Conservation (phyloP, 768 basidiomycete genomes). For the Termitomyces sp. region DNA sequence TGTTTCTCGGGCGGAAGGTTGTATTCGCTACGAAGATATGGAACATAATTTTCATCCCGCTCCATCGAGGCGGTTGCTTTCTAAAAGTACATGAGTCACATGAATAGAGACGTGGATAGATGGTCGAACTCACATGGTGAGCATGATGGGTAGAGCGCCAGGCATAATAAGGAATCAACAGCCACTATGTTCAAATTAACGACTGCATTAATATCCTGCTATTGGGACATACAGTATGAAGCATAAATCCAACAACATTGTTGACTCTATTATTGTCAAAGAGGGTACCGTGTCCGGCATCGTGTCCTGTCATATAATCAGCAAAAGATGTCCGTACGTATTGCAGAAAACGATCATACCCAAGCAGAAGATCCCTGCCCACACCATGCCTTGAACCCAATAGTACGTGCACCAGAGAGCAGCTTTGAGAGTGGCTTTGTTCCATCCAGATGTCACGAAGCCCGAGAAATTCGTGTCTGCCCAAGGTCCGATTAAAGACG, state of each 20-base stretch:
- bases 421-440: slow-evolving; percentile 23
- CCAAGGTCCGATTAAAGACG: slow-evolving; percentile 35
- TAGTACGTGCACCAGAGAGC: slow-evolving; percentile 42
- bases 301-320: slow-evolving; percentile 27
- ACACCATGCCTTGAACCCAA: slow-evolving; percentile 45
- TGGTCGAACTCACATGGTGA: slow-evolving; percentile 46
- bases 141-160: slow-evolving; percentile 67
- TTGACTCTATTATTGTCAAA: slow-evolving; percentile 30
- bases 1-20: slow-evolving; percentile 31
- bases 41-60: slow-evolving; percentile 72
- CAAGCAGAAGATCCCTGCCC: slow-evolving; percentile 47
- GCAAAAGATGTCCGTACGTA: background rate
- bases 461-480: slow-evolving; percentile 34
- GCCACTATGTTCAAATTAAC: slow-evolving; percentile 26
- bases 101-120: background rate
- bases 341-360: slow-evolving; percentile 22
- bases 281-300: slow-evolving; percentile 39
- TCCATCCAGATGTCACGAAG: slow-evolving; percentile 23
- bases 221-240: slow-evolving; percentile 34
- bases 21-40: slow-evolving; percentile 35
- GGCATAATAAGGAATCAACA: slow-evolving; percentile 55
- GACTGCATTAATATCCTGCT: background rate
- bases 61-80: slow-evolving; percentile 71
- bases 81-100: slow-evolving; percentile 14
- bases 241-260: slow-evolving; percentile 41